Percentiles rank a stretch among this genome's conserved stretches.
phyloP scores from a whole-genome alignment of 2,329 filamentous ascomycete genomes.

The Colletotrichum brevisporum region DNA sequence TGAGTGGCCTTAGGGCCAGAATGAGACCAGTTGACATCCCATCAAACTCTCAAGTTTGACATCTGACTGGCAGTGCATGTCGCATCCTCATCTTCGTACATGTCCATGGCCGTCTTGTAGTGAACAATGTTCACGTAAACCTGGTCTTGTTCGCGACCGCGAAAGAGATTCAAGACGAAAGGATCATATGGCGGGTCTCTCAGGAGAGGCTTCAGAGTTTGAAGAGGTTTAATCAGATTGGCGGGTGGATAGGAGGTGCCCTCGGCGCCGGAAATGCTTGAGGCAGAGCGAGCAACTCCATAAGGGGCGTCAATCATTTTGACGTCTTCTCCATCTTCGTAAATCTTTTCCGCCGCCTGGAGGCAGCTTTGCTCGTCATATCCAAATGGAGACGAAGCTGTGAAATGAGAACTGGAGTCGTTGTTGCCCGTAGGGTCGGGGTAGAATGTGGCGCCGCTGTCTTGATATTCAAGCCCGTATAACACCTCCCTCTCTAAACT shows the following conservation, averaged over 20 bases:
- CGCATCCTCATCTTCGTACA: slow-evolving; percentile 43
- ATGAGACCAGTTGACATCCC: background rate
- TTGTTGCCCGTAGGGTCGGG: background rate
- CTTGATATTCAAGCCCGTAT: background rate
- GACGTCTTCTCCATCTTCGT: background rate
- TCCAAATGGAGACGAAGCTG: background rate
- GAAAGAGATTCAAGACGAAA: slow-evolving; percentile 43
- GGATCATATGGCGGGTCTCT: slow-evolving; percentile 40
- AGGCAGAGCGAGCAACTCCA: background rate
- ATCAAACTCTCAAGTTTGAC: background rate
- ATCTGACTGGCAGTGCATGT: background rate
- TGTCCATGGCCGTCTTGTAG: slow-evolving; percentile 46
- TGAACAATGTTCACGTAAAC: slow-evolving; percentile 42
- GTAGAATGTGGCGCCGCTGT: background rate
- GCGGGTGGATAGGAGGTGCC: background rate
- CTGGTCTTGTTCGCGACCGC: slow-evolving; percentile 33
- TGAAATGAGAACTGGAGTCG: background rate
- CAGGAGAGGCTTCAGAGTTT: slow-evolving; percentile 41
- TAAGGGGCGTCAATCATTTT: too few relatives aligned
- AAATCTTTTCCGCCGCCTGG: background rate
- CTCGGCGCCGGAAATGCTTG: background rate
- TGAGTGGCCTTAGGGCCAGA: background rate
- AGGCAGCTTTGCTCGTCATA: background rate
- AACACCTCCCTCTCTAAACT: slow-evolving; percentile 8
- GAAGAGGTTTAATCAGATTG: slow-evolving; percentile 12